Evolutionary conservation across 257 asterid species (phyloP), one percentile per base, ranked within the genome.

Genomic region (Nicotiana attenuata): DNA sequence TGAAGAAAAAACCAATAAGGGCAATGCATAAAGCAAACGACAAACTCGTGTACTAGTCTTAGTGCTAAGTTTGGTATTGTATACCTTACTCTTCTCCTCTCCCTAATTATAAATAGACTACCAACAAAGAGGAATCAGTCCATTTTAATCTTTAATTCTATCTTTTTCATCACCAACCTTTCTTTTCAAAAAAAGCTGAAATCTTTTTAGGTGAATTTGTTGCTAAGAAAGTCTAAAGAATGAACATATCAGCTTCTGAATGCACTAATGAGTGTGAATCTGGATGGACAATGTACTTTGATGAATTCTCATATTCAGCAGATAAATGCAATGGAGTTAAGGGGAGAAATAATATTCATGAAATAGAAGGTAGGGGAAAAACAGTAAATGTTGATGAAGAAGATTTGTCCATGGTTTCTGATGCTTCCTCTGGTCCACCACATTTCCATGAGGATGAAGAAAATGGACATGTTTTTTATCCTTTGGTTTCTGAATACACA

Each of bases 341-440:
- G 45, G 82, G 81, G 24, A 73, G 41, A 50, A 73, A 31, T 73
- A 7, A 31, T 73, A 7, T 47, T 22, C 24, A 47, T 47, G 60
- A 60, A n/a, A 20, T 20, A 3, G 50, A 68, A 66, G 5, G 84
- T 61, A 76, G 82, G 64, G 76, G 60, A 61, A 55, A 65, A 11
- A 41, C 71, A 47, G 38, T 80, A 76, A 81, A 83, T 83, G 60
- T 35, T 10, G 86, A 86, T 50, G 89, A 85, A 47, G 89, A 89
- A 67, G 91, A 86, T 81, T 85, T 88, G 85, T 95, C 99, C 4
- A 95, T 95, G 99, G 91, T 95, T 76, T 93, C 99, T 1, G 98
- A 93, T 86, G 99, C 99, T 3, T 93, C 99, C 5, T 95, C 99
- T 0, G 98, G 94, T 20, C 98, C 98, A 68, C 98, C 97, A 13